Conservation (phyloP, 371 early-diverging fungal species). For the Mortierella sp. region DNA sequence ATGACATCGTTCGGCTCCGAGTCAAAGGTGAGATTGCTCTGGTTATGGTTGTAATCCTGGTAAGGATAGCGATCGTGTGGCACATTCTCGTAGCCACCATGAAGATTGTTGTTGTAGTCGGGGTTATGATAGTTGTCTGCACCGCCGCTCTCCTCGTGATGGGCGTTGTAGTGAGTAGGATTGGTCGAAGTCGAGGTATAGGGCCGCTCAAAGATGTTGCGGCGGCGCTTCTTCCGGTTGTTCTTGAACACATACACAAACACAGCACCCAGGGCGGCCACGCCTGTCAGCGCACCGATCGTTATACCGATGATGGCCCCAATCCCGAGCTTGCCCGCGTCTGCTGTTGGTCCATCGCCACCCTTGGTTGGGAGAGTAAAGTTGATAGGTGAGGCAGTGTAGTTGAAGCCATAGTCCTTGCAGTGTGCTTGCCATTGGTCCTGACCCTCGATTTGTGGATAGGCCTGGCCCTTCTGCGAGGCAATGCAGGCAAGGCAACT, state of each 20-base stretch:
- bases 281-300: slow-evolving; percentile 14
- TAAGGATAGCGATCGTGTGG: slow-evolving; percentile 8
- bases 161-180: slow-evolving; percentile 26
- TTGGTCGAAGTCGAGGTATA: slow-evolving; percentile 21
- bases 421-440: slow-evolving; percentile 30
- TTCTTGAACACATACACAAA: slow-evolving; percentile 15
- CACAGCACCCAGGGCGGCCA: slow-evolving; percentile 10
- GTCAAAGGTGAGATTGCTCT: slow-evolving; percentile 6
- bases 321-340: slow-evolving; percentile 10
- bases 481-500: slow-evolving; percentile 32
- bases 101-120: slow-evolving; percentile 16
- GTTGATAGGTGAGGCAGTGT: slow-evolving; percentile 29
- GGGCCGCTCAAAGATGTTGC: slow-evolving; percentile 28
- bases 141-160: background rate
- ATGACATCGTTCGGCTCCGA: slow-evolving; percentile 37
- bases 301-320: slow-evolving; percentile 41
- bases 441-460: slow-evolving; percentile 34
- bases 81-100: slow-evolving; percentile 5
- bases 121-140: slow-evolving; percentile 26
- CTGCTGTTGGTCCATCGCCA: background rate
- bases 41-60: background rate
- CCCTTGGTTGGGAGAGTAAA: slow-evolving; percentile 23
- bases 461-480: slow-evolving; percentile 27
- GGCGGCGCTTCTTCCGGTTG: slow-evolving; percentile 25
- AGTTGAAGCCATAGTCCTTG: slow-evolving; percentile 40